Conservation (phyloP, 345 rosid species). For the Eucalyptus pauciflora region DNA sequence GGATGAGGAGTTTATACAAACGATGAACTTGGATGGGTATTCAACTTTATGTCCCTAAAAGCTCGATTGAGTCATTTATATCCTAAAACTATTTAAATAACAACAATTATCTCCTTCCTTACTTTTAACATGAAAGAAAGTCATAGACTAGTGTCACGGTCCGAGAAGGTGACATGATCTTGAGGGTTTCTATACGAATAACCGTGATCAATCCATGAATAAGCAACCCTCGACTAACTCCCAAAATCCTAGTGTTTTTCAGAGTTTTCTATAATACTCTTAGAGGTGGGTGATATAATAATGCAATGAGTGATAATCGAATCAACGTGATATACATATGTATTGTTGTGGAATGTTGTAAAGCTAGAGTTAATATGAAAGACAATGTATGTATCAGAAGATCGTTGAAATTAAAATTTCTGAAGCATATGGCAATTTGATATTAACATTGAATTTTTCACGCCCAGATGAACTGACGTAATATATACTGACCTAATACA, state of each 20-base stretch:
- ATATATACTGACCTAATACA: too few species aligned
- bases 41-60: neutral
- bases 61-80: neutral
- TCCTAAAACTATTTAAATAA: neutral
- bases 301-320: too few species aligned
- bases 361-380: neutral
- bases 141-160: neutral
- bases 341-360: neutral
- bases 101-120: neutral
- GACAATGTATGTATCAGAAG: neutral
- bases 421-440: too few species aligned
- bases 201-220: too few species aligned
- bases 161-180: too few species aligned
- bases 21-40: neutral
- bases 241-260: too few species aligned
- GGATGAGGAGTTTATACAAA: neutral
- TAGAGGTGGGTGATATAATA: too few species aligned
- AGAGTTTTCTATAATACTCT: rapidly evolving
- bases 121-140: neutral
- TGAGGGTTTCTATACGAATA: too few species aligned
- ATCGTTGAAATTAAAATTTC: too few species aligned
- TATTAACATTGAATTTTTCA: too few species aligned
- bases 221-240: too few species aligned
- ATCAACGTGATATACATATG: too few species aligned
- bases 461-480: rapidly evolving